Percentiles rank a stretch among this genome's conserved stretches.
Evolutionary conservation across 805 yeast species (phyloP).

Genomic region (Teunomyces cretensis): DNA sequence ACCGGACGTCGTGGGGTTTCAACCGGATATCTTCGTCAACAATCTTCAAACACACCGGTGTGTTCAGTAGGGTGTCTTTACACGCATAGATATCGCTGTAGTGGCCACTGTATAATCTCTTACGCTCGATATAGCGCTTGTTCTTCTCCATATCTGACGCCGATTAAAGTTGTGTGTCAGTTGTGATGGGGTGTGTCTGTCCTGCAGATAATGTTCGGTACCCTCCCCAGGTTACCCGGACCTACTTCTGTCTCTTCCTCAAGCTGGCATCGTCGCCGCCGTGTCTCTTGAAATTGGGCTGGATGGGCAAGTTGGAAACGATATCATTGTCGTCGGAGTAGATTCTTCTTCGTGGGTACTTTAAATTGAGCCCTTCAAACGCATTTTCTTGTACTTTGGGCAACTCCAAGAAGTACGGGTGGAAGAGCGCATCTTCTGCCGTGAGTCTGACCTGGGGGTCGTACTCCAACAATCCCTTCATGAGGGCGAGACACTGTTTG

Average conservation of each 20-base stretch:
- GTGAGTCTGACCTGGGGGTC: slow-evolving; percentile 81
- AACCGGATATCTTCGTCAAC: slow-evolving; percentile 36
- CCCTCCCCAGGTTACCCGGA: not conserved
- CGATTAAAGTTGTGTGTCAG: not conserved
- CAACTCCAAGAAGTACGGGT: slow-evolving; percentile 72
- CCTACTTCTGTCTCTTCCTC: slow-evolving; percentile 28
- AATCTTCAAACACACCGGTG: slow-evolving; percentile 26
- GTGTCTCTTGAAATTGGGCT: slow-evolving; percentile 27
- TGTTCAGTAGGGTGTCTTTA: slow-evolving; percentile 7
- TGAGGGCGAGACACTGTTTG: slow-evolving; percentile 62
- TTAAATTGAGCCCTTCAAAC: slow-evolving; percentile 69
- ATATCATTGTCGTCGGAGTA: slow-evolving; percentile 87
- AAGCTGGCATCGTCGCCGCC: slow-evolving; percentile 13
- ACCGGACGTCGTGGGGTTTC: slow-evolving; percentile 36
- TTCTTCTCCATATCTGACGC: slow-evolving; percentile 5
- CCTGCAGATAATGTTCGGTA: not conserved
- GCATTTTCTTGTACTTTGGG: slow-evolving; percentile 74
- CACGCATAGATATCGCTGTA: slow-evolving; percentile 33
- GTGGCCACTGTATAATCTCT: slow-evolving; percentile 32
- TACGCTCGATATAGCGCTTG: slow-evolving; percentile 17
- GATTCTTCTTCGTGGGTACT: slow-evolving; percentile 84
- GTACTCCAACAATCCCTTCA: slow-evolving; percentile 67
- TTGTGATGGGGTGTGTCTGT: not conserved
- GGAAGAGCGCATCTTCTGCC: slow-evolving; percentile 73
- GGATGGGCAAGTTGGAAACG: slow-evolving; percentile 26